A percentile compares a stretch with the other conserved stretches of the same genome.
phyloP scores from a whole-genome alignment of 768 basidiomycete genomes.

The Gyrodon lividus region DNA sequence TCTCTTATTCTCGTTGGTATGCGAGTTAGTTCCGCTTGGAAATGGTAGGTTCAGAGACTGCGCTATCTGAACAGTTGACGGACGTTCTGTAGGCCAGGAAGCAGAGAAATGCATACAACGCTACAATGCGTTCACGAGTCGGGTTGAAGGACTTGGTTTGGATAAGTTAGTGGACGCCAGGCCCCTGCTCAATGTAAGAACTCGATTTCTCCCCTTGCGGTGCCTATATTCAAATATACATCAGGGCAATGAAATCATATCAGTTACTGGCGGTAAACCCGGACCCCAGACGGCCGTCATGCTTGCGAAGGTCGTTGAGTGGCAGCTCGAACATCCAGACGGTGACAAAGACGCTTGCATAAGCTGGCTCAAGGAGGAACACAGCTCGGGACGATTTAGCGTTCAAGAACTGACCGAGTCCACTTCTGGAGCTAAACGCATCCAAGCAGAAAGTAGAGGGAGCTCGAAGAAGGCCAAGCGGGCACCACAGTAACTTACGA shows the following conservation, averaged over 20 bases:
- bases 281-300: conserved; percentile 72
- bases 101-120: conserved; percentile 48
- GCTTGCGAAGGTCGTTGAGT: conserved; percentile 68
- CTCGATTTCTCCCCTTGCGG: neutral
- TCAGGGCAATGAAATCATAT: conserved; percentile 71
- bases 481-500: conserved; percentile 4
- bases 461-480: conserved; percentile 34
- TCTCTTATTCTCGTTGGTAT: conserved; percentile 70
- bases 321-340: conserved; percentile 81
- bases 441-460: conserved; percentile 16
- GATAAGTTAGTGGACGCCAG: conserved; percentile 61
- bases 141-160: conserved; percentile 62
- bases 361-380: conserved; percentile 64
- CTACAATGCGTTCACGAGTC: conserved; percentile 66
- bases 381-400: conserved; percentile 44
- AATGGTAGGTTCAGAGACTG: conserved; percentile 36
- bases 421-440: conserved; percentile 25
- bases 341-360: conserved; percentile 65
- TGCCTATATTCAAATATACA: conserved; percentile 2
- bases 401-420: conserved; percentile 26
- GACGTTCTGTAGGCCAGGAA: conserved; percentile 36
- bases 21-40: conserved; percentile 63
- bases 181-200: conserved; percentile 75
- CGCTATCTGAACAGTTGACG: neutral
- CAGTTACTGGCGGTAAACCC: conserved; percentile 52